Evolutionary conservation across 1,284 basidiomycete species (phyloP), one percentile per base, ranked within the genome.

Genomic region (Ganoderma multipileum): DNA sequence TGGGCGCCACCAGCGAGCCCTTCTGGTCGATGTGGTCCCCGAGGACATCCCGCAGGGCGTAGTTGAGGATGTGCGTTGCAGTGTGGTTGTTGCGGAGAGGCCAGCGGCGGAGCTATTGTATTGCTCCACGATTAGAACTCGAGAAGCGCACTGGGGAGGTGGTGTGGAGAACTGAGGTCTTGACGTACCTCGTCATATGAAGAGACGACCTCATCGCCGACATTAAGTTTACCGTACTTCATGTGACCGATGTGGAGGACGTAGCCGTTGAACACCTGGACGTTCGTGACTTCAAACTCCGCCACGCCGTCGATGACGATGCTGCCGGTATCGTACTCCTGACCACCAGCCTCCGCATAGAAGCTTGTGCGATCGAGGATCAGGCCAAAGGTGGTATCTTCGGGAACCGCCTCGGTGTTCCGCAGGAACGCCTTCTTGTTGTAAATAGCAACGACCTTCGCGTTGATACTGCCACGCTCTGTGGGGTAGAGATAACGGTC

Each of bases 21-120:
- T 96, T 98, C 81, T 99, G 98, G 80, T 99, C 97, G 68, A 99
- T 93, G 78, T 99, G 97, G 78, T 98, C 96, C 38, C 97, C 97
- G 11, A 99, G 90, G 3, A 96, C 88, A 79, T 99, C 97, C 39
- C 98, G 93, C 5, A 99, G 88, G 66, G 86, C 89, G 80, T 87
- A 99, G 84, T 99, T 99, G 77, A 99, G 93, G 73, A 99, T 97
- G 80, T 99, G 98, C 0, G 98, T 99, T 18, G 93, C 97, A 30
- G 97, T 99, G 84, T 99, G 98, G 79, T 99, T 99, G 83, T 96
- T 99, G 70, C 96, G 91, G 69, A 99, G 84, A 0, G 97, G 97
- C 92, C 94, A 96, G 69, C 98, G 90, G 62, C 97, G 95, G 55
- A 96, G 88, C 93, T 95, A 66, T 16, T 12, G 7, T 95, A 66